Percentiles rank a stretch among this genome's conserved stretches.
Conservation (phyloP, 768 basidiomycete species). For the Termitomyces sp. region DNA sequence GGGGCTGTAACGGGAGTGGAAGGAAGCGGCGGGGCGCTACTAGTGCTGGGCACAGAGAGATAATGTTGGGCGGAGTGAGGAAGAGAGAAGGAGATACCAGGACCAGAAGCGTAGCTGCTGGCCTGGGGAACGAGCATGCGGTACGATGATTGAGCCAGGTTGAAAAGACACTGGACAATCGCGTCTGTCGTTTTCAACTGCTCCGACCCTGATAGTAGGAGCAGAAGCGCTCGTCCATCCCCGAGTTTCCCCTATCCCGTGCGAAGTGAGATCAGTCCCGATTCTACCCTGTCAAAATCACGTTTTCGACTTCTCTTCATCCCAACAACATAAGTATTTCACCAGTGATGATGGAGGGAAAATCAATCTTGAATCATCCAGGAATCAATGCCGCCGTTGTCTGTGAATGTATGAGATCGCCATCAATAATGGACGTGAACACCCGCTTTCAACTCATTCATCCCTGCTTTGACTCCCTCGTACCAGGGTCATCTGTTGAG, state of each 20-base stretch:
- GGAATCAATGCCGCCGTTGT: not conserved
- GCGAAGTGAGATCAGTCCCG: constrained; percentile 17
- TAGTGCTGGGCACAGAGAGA: constrained; percentile 1
- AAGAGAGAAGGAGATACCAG: constrained; percentile 7
- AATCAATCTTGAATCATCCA: not conserved
- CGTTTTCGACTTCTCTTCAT: constrained; percentile 5
- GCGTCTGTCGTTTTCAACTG: constrained; percentile 1
- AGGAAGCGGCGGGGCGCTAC: not conserved
- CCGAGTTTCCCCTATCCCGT: constrained; percentile 21
- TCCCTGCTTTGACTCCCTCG: not conserved
- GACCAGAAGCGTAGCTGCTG: constrained; percentile 8
- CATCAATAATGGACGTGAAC: constrained; percentile 4
- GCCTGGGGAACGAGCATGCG: constrained; percentile 13
- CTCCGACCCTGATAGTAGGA: constrained; percentile 5
- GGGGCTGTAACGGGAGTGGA: constrained; percentile 11
- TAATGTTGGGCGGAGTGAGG: constrained; percentile 7
- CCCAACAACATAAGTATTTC: no score
- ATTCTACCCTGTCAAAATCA: constrained; percentile 16
- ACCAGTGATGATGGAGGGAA: no score
- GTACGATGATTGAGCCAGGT: constrained; percentile 13
- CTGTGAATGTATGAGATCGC: constrained; percentile 7
- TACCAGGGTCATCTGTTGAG: no score
- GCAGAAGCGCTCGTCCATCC: constrained; percentile 8
- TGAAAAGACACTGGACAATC: not conserved
- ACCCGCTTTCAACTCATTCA: not conserved